These are phyloP conservation scores for Teunomyces kruisii DNA, from an alignment of 805 yeast species.

Conservation along the genomic window DNA sequence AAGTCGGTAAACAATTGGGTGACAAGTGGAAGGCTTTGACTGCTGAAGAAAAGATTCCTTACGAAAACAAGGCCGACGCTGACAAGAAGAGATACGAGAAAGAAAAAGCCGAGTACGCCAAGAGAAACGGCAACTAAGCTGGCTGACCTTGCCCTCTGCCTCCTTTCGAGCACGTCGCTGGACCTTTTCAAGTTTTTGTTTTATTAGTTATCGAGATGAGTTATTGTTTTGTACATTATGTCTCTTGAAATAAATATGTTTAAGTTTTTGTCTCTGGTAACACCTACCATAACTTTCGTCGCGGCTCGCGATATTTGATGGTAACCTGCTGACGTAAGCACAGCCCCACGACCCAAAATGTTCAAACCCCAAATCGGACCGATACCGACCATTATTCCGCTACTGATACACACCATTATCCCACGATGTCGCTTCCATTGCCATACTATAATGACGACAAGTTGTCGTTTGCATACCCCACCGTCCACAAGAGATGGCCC, in stretches of 20 bases:
- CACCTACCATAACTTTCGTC: too few relatives aligned
- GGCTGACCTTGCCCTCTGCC: background rate
- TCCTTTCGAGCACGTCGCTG: background rate
- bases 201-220: constrained; percentile 8
- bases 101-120: constrained; percentile 84
- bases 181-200: constrained; percentile 6
- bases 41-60: constrained; percentile 82
- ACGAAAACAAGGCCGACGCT: constrained; percentile 88
- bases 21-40: constrained; percentile 93
- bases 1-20: constrained; percentile 92
- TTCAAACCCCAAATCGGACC: background rate
- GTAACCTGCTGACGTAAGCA: background rate
- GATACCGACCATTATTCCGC: background rate
- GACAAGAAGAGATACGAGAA: constrained; percentile 98
- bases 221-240: constrained; percentile 5
- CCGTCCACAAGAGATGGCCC: constrained; percentile 86
- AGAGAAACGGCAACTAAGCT: constrained; percentile 25
- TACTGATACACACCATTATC: background rate
- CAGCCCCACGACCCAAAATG: background rate
- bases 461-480: constrained; percentile 77
- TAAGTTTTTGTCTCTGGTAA: background rate
- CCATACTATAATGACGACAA: constrained; percentile 65
- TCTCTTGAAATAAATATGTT: constrained; percentile 3
- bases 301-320: background rate
- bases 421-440: background rate